phyloP scores from a whole-genome alignment of 345 rosid species.

The Crucihimalaya himalaica region DNA sequence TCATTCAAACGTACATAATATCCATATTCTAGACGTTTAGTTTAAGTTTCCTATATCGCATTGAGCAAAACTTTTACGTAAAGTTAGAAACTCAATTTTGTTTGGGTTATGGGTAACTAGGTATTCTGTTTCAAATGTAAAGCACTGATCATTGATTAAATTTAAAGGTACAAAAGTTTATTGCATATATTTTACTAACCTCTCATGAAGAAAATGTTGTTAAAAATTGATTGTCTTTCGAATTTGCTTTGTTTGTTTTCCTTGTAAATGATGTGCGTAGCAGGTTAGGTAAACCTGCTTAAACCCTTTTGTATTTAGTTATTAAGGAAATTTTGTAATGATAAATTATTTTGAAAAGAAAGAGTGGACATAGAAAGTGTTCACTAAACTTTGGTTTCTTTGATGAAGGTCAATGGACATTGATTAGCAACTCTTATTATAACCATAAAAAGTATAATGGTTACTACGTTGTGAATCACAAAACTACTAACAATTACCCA shows the following conservation, averaged over 20 bases:
- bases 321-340: background rate
- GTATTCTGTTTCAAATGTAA: background rate
- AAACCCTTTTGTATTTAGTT: background rate
- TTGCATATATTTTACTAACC: background rate
- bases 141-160: background rate
- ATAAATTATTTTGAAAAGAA: background rate
- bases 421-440: no score
- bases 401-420: background rate
- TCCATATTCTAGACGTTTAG: background rate
- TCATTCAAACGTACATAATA: background rate
- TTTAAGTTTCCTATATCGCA: no score
- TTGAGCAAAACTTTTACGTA: no score
- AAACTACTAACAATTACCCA: no score
- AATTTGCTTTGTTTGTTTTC: constrained; percentile 7
- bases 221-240: background rate
- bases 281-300: background rate
- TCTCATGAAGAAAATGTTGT: background rate
- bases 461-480: no score
- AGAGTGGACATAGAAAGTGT: background rate
- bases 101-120: background rate
- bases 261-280: background rate
- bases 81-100: background rate
- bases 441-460: no score
- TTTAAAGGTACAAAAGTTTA: background rate
- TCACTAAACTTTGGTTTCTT: constrained; percentile 2